A percentile compares a stretch with the other conserved stretches of the same genome.
These are phyloP conservation scores for Melastoma candidum DNA, from an alignment of 441 rosid species.

Conservation along the genomic window DNA sequence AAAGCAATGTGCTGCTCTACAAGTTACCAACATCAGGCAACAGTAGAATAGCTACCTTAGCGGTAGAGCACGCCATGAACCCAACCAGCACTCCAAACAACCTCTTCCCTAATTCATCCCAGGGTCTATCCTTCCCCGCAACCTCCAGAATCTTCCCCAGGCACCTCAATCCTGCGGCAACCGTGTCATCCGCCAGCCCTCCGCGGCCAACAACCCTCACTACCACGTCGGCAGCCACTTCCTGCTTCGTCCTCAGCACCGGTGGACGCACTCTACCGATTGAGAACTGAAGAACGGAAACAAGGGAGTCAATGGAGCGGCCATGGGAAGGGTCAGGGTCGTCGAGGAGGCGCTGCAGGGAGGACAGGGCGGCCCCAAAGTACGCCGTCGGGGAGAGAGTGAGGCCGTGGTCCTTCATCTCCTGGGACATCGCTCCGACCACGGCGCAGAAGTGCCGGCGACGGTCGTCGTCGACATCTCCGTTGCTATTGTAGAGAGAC, in stretches of 20 bases:
- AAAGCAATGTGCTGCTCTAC: no score
- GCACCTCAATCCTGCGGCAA: no score
- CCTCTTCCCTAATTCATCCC: no score
- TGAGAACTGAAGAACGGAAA: constrained; percentile 31
- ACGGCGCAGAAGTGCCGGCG: constrained; percentile 56
- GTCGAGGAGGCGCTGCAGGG: constrained; percentile 44
- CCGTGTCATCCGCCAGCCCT: no score
- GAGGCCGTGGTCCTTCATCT: constrained; percentile 54
- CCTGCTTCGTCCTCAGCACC: constrained; percentile 50
- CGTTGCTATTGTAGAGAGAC: constrained; percentile 39
- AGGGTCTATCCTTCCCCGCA: no score
- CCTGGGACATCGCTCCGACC: constrained; percentile 65
- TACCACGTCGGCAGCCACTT: constrained; percentile 31
- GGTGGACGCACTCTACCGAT: constrained; percentile 44
- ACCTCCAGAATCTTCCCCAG: no score
- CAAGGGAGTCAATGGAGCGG: constrained; percentile 4
- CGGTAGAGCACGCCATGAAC: no score
- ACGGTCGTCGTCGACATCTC: constrained; percentile 25
- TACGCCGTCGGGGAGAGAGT: constrained; percentile 53
- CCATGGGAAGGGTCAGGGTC: no score
- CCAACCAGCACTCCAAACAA: no score
- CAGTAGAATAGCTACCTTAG: no score
- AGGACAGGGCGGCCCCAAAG: constrained; percentile 52
- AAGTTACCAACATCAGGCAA: no score
- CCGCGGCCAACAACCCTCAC: constrained; percentile 17